Evolutionary conservation across 1,139 yeast species (phyloP).

Genomic region (Ashbya aceris): DNA sequence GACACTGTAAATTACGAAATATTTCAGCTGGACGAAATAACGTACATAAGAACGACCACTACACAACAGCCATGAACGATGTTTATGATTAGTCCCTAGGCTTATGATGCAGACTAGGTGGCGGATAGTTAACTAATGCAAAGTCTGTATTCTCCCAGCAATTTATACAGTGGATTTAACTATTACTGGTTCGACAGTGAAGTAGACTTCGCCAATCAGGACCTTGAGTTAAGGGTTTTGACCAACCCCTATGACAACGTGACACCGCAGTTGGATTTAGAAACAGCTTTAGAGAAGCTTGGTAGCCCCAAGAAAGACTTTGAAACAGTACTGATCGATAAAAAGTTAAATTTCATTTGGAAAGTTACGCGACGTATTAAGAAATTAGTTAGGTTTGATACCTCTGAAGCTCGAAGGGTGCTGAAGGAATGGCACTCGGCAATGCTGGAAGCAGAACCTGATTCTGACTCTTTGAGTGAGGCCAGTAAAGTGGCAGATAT

Average conservation of each 20-base stretch:
- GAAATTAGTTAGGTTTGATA: conserved; percentile 2
- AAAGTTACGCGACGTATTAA: conserved; percentile 1
- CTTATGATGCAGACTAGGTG: too few species aligned
- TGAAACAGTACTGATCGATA: conserved; percentile 3
- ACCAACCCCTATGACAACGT: conserved; percentile 3
- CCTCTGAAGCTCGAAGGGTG: conserved; percentile 1
- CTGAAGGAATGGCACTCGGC: conserved; percentile 2
- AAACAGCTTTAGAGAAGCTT: conserved; percentile 1
- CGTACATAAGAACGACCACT: too few species aligned
- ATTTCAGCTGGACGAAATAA: too few species aligned
- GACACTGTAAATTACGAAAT: too few species aligned
- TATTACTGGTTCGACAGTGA: conserved; percentile 4
- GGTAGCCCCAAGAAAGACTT: conserved; percentile 2
- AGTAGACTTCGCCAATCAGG: conserved; percentile 2
- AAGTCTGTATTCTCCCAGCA: conserved; percentile 3
- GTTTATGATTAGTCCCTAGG: too few species aligned
- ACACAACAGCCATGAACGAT: too few species aligned
- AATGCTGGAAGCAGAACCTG: background rate
- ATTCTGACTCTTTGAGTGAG: background rate
- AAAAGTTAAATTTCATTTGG: conserved; percentile 3
- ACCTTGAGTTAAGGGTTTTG: conserved; percentile 1
- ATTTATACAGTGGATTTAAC: conserved; percentile 3
- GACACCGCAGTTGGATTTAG: conserved; percentile 1
- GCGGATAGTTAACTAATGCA: background rate
- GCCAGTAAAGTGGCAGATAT: background rate